Percentiles rank a stretch among this genome's conserved stretches.
These are phyloP conservation scores for Biscutella auriculata DNA, from an alignment of 441 rosid genomes.

Conservation along the genomic window DNA sequence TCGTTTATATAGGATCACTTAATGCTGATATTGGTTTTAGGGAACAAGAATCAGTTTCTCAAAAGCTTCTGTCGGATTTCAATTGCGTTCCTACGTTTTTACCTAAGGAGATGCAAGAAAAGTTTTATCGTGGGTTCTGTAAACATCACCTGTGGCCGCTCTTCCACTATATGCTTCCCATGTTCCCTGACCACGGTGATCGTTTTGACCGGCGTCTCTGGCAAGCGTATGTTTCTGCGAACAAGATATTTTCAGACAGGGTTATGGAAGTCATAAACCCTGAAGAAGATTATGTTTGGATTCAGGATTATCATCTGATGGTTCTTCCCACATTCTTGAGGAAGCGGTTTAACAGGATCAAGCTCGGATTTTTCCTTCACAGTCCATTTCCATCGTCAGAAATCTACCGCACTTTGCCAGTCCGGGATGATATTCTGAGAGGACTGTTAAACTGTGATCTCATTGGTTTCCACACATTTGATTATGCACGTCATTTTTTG, in stretches of 20 bases:
- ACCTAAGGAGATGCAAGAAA: conserved; percentile 43
- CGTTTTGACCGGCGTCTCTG: conserved; percentile 50
- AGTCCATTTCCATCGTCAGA: conserved; percentile 78
- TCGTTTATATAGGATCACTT: conserved; percentile 59
- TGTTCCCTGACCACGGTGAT: conserved; percentile 46
- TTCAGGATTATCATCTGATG: conserved; percentile 80
- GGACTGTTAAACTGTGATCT: conserved; percentile 63
- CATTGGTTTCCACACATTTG: conserved; percentile 71
- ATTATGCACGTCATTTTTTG: conserved; percentile 70
- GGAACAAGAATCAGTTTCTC: conserved; percentile 68
- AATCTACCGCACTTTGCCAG: conserved; percentile 60
- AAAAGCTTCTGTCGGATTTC: conserved; percentile 44
- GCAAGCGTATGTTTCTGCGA: conserved; percentile 67
- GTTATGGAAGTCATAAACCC: conserved; percentile 67
- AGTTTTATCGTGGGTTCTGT: conserved; percentile 56
- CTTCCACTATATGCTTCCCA: conserved; percentile 77
- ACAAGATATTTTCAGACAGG: conserved; percentile 60
- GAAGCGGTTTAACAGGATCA: conserved; percentile 45
- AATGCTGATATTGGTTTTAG: conserved; percentile 39
- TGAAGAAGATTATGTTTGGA: conserved; percentile 66
- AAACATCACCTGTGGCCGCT: conserved; percentile 77
- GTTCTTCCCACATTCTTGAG: conserved; percentile 70
- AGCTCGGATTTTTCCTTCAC: conserved; percentile 75
- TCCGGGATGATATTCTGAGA: conserved; percentile 52
- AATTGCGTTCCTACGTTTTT: conserved; percentile 69